Base-by-base conservation (phyloP, 257 asterid species). In the Verbascum thapsus region DNA sequence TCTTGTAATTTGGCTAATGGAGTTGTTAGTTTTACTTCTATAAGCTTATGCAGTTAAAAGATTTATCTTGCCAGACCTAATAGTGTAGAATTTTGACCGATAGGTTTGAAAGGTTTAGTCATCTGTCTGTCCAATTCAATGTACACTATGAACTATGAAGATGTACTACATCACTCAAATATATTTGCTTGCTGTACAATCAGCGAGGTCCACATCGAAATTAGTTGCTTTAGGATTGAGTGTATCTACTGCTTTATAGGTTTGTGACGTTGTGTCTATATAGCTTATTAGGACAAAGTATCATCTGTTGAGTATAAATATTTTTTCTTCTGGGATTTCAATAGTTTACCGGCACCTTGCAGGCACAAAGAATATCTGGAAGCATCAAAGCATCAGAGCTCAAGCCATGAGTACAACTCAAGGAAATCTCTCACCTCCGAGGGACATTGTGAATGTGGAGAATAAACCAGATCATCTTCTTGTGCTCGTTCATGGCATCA, bases 401-500 rank as follows among this genome's bases (percentile, higher is more conserved):
- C 71, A 41, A 30, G 75, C 73, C 16, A 65, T 74, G 78, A 62
- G 74, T 58, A 75, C 68, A 12, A 66, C 77, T 72, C 64, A 77
- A 42, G 77, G 84, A 58, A 71, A 48, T 42, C 38, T 66, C 44
- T 64, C 76, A 42, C 71, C 79, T 13, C 78, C 80, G 4, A 39
- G 19, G 44, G 53, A 37, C 68, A 58, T 66, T 71, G 43, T 63
- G 53, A 57, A 45, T 41, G 54, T 16, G 68, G 80, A 74, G 52
- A 78, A 68, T 22, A 62, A 74, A 63, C 81, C 87, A 0, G 80
- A 72, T 51, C 87, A 81, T 78, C 87, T 81, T 48, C 77, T 81
- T 66, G 81, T 81, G 58, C 84, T 81, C 63, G 87, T 81, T 65
- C 87, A 81, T 66, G 87, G 87, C 58, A 81, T 81, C 61, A 60